These are phyloP conservation scores for Penicillium sp. DNA, from an alignment of 2,329 filamentous ascomycete species.

Conservation along the genomic window DNA sequence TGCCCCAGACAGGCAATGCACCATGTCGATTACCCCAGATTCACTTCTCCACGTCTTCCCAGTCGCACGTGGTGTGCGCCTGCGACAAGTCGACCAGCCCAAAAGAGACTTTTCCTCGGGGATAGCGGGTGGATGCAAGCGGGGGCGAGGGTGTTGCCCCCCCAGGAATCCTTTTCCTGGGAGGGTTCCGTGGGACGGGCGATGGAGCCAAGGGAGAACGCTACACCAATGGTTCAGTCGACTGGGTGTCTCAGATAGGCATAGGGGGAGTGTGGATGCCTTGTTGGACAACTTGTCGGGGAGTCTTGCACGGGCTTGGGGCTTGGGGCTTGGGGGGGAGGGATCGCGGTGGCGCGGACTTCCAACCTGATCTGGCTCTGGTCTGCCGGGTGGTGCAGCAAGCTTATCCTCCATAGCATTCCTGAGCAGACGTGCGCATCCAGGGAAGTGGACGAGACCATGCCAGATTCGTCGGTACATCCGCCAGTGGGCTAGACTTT, in stretches of 20 bases:
- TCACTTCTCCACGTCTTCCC: background rate
- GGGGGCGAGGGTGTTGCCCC: too few species aligned
- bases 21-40: background rate
- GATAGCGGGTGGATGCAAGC: too few species aligned
- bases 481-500: background rate
- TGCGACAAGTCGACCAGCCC: background rate
- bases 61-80: background rate
- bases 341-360: background rate
- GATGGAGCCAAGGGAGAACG: background rate
- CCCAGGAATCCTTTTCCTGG: background rate
- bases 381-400: background rate
- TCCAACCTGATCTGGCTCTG: background rate
- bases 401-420: background rate
- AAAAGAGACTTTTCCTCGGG: too few species aligned
- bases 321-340: too few species aligned
- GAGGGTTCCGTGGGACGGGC: background rate
- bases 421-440: background rate
- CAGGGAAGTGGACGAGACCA: background rate
- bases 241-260: background rate
- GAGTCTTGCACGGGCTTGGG: too few species aligned
- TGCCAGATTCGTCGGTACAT: background rate
- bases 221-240: background rate
- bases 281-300: background rate
- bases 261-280: background rate
- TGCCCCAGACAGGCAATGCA: background rate